Conservation (phyloP, 1,284 basidiomycete species). For the Clitocybe nebularis region DNA sequence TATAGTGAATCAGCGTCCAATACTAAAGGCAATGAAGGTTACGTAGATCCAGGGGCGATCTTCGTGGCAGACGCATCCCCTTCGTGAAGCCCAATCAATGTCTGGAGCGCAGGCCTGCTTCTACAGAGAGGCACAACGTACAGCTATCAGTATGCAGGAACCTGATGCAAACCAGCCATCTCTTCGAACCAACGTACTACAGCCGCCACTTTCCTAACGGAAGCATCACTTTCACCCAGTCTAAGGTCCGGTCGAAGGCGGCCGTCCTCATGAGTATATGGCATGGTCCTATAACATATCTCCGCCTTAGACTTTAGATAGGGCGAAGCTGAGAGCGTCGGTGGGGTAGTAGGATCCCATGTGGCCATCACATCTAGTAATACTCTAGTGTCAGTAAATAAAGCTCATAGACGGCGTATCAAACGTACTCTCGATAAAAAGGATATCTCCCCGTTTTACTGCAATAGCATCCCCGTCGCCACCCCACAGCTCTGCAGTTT, state of each 20-base stretch:
- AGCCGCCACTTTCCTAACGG: conserved; percentile 59
- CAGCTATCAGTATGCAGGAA: too few relatives aligned
- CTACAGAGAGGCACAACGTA: too few relatives aligned
- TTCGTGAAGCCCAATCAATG: too few relatives aligned
- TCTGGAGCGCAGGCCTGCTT: background rate
- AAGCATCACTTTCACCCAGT: conserved; percentile 62
- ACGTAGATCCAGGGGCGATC: too few relatives aligned
- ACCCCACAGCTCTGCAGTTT: conserved; percentile 68
- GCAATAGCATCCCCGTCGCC: conserved; percentile 35
- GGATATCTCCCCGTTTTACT: conserved; percentile 65
- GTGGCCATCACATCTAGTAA: conserved; percentile 46
- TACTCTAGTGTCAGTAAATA: background rate
- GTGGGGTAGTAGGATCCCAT: conserved; percentile 37
- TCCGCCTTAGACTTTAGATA: conserved; percentile 53
- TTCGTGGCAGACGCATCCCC: too few relatives aligned
- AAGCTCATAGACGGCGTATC: background rate
- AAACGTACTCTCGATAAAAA: conserved; percentile 60
- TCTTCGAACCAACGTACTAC: conserved; percentile 69
- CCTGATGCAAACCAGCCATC: conserved; percentile 53
- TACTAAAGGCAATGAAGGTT: too few relatives aligned
- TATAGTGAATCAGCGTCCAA: too few relatives aligned
- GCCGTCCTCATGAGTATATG: conserved; percentile 54
- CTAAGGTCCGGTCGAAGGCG: conserved; percentile 67
- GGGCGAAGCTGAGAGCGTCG: conserved; percentile 59
- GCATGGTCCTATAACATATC: conserved; percentile 76